Percentiles rank a stretch among this genome's conserved stretches.
Conservation (phyloP, 148 eudicot genomes). For the Heliosperma pusillum region DNA sequence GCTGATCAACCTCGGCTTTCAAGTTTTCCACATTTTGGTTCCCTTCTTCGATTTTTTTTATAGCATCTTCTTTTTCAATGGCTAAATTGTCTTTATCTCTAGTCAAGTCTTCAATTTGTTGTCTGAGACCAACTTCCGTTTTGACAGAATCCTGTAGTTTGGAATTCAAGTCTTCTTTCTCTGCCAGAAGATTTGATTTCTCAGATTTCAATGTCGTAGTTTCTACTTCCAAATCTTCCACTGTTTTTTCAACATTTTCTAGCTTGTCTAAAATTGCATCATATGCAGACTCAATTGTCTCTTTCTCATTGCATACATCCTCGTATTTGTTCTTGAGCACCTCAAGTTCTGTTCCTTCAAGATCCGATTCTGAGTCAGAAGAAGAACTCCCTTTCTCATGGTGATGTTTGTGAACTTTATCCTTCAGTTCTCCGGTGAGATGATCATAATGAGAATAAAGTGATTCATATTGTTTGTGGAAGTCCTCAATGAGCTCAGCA, state of each 20-base stretch:
- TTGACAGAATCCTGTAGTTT: conserved; percentile 29
- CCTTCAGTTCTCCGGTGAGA: conserved; percentile 67
- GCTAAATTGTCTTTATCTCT: conserved; percentile 36
- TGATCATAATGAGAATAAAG: conserved; percentile 73
- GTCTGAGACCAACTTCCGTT: conserved; percentile 43
- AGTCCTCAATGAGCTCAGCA: conserved; percentile 55
- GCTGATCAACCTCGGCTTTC: conserved; percentile 38
- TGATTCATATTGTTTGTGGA: conserved; percentile 67
- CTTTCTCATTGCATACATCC: conserved; percentile 43
- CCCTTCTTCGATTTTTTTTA: conserved; percentile 38
- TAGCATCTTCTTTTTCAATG: conserved; percentile 48
- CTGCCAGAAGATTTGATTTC: conserved; percentile 35
- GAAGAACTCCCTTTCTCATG: conserved; percentile 47
- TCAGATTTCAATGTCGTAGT: conserved; percentile 40
- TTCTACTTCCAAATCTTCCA: conserved; percentile 41
- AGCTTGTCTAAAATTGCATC: conserved; percentile 30
- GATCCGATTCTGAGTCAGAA: conserved; percentile 62
- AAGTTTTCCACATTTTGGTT: conserved; percentile 27
- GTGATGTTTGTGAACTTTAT: conserved; percentile 44
- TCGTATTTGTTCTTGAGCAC: conserved; percentile 47
- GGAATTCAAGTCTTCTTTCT: conserved; percentile 35
- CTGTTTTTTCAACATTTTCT: conserved; percentile 39
- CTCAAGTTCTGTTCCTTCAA: conserved; percentile 44
- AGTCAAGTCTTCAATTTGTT: conserved; percentile 44
- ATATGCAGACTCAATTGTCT: conserved; percentile 37